Evolutionary conservation across 805 yeast genomes (phyloP).

Genomic region (Dipodascus geniculatus): DNA sequence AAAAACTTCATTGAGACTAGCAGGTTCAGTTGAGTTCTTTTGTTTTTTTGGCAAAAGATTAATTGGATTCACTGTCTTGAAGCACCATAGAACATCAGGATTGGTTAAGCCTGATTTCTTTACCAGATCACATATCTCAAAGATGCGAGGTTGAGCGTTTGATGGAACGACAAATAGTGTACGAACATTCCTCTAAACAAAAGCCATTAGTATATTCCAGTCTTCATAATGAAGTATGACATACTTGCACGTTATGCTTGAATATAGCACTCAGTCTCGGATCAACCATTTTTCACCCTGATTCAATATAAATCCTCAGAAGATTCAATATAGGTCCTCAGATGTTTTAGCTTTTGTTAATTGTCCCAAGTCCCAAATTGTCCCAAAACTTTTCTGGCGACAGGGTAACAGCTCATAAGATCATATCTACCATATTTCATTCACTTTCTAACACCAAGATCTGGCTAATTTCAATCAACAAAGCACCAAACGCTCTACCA

Average conservation of each 20-base stretch:
- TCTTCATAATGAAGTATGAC: too few relatives aligned
- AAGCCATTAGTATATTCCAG: not conserved
- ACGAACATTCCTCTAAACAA: not conserved
- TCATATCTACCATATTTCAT: not conserved
- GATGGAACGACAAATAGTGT: not conserved
- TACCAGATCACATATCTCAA: not conserved
- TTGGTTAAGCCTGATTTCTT: not conserved
- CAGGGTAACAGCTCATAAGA: not conserved
- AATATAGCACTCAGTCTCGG: not conserved
- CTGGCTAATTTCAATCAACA: not conserved
- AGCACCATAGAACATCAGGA: not conserved
- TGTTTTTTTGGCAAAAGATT: not conserved
- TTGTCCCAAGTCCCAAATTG: not conserved
- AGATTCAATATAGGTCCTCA: too few relatives aligned
- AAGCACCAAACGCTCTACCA: too few relatives aligned
- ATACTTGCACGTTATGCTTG: not conserved
- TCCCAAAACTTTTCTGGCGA: not conserved
- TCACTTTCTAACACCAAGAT: not conserved
- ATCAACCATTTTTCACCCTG: not conserved
- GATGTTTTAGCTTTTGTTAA: too few relatives aligned
- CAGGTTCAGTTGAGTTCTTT: not conserved
- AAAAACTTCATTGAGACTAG: slow-evolving; percentile 83
- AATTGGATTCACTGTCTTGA: not conserved
- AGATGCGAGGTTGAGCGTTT: not conserved
- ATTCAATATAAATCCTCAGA: too few relatives aligned